Evolutionary conservation across 2,329 filamentous ascomycete genomes (phyloP).

Genomic region (Akanthomyces uredinophilus): DNA sequence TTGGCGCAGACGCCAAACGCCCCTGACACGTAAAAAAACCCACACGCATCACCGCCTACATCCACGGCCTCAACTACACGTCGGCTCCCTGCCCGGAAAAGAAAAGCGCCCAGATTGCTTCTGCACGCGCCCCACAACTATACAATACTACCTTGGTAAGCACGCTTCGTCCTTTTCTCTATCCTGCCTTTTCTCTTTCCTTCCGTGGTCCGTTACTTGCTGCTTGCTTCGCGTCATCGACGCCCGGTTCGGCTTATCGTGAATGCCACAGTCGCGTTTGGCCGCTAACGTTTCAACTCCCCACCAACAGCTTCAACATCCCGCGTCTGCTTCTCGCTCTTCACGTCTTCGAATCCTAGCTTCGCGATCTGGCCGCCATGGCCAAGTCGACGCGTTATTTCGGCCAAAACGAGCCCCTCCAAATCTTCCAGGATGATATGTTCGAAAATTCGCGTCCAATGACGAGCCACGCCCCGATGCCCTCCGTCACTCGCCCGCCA

Average conservation of each 20-base stretch:
- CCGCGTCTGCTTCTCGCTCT: conserved; percentile 4
- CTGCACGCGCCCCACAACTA: conserved; percentile 3
- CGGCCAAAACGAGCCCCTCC: conserved; percentile 42
- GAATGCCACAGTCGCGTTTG: conserved; percentile 6
- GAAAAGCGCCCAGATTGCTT: neutral
- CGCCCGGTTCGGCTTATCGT: neutral
- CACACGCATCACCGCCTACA: neutral
- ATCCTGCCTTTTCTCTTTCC: neutral
- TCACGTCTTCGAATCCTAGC: conserved; percentile 5
- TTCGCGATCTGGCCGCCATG: conserved; percentile 41
- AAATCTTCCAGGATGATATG: conserved; percentile 49
- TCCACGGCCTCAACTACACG: conserved; percentile 3
- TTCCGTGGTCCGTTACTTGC: neutral
- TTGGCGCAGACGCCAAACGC: neutral
- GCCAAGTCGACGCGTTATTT: conserved; percentile 46
- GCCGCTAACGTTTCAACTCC: conserved; percentile 4
- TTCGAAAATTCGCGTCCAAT: conserved; percentile 42
- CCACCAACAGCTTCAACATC: conserved; percentile 1
- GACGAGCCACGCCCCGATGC: conserved; percentile 54
- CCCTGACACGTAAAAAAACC: conserved; percentile 8
- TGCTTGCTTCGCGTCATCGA: neutral
- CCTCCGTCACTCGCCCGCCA: conserved; percentile 41
- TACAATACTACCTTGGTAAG: conserved; percentile 6
- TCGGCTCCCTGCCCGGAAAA: neutral
- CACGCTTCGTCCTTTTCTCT: neutral